Evolutionary conservation across 257 asterid genomes (phyloP).

Genomic region (Rhazya stricta): DNA sequence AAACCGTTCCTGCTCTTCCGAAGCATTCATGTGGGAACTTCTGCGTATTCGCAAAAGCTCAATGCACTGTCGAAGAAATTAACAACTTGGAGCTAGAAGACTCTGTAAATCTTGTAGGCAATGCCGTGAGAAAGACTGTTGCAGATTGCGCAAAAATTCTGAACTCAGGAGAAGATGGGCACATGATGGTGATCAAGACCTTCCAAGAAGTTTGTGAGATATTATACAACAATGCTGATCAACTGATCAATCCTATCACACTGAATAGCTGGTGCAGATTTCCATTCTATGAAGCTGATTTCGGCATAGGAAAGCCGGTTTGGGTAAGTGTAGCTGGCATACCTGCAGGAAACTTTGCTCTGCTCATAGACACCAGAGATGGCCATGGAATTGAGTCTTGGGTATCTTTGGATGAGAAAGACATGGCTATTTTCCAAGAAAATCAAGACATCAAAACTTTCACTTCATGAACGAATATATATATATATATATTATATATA

Average conservation of each 20-base stretch:
- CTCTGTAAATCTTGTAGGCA: conserved; percentile 2
- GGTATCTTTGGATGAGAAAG: conserved; percentile 29
- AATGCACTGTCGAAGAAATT: conserved; percentile 3
- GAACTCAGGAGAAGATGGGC: conserved; percentile 9
- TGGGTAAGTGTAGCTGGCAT: conserved; percentile 29
- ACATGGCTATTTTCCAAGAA: conserved; percentile 15
- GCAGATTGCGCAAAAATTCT: conserved; percentile 11
- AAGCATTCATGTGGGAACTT: conserved; percentile 29
- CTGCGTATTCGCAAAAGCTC: neutral
- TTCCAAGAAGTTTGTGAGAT: neutral
- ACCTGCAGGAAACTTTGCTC: conserved; percentile 17
- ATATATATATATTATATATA: too few relatives aligned
- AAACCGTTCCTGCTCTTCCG: conserved; percentile 14
- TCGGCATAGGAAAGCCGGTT: conserved; percentile 28
- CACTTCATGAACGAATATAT: neutral
- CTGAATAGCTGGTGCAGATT: conserved; percentile 33
- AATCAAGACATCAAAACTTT: conserved; percentile 1
- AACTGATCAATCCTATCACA: neutral
- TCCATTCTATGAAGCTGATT: conserved; percentile 27
- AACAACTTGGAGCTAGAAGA: neutral
- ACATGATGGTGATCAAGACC: conserved; percentile 9
- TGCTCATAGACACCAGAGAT: conserved; percentile 29
- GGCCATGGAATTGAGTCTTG: conserved; percentile 37
- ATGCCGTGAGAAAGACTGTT: conserved; percentile 9
- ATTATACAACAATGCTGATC: conserved; percentile 4